Base-by-base conservation (phyloP, 108 stramenopile genomes). In the Parietichytrium sp. region DNA sequence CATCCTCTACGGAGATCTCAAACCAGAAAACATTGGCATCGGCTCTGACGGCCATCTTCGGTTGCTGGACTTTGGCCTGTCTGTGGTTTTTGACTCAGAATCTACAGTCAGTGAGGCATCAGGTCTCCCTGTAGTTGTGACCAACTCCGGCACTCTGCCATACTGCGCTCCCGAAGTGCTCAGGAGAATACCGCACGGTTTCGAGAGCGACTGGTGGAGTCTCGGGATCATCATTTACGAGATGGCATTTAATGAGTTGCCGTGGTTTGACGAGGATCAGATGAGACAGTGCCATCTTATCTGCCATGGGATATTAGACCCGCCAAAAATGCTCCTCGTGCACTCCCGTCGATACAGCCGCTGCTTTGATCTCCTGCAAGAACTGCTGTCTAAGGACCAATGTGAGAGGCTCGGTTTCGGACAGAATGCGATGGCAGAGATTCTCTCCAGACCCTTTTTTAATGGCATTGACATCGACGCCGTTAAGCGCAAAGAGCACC, bases 171-270 rank as follows among this genome's bases (percentile, higher is more conserved):
- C 86, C n/a, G 86, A 87, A 79, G 84, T 87, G 82, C 55, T 87
- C 48, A 54, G 84, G 15, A 84, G 77, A 12, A 80, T 26, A 52
- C 80, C 80, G 16, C 86, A 87, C 55, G 85, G 79, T 42, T 78
- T 52, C 36, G 81, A 55, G 38, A 77, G 82, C n/a, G 86, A 87
- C 53, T 87, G 86, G 86, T 87, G 86, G 86, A 82, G 83, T 27
- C 78, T 87, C 13, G 86, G 86, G 25, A 29, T 87, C 51, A 38
- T 86, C 10, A 53, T 53, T 2, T 83, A 86, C 83, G 86, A 86
- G 50, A 81, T 86, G 98, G 88, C 97, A 6, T 96, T 97, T 0
- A n/a, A n/a, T n/a, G n/a, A n/a, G n/a, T n/a, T n/a, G n/a, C n/a
- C n/a, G n/a, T n/a, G n/a, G n/a, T n/a, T n/a, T n/a, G n/a, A n/a